Conservation (phyloP, 176 grass and related monocot species). For the Juncus effusus region DNA sequence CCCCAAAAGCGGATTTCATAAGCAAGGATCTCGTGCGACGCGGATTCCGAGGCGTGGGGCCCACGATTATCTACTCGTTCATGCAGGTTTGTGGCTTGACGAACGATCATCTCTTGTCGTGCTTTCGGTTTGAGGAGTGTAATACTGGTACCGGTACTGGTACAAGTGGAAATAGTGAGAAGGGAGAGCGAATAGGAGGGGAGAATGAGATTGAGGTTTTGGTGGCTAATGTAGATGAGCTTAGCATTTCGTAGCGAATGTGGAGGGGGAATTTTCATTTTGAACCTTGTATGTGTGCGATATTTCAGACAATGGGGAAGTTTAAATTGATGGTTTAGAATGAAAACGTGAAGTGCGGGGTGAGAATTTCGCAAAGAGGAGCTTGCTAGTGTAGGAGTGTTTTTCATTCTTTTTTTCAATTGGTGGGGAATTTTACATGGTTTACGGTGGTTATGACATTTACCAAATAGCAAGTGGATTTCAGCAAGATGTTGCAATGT, state of each 20-base stretch:
- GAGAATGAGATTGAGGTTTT: constrained; percentile 36
- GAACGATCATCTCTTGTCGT: constrained; percentile 82
- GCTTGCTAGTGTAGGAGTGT: no score
- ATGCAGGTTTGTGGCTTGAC: constrained; percentile 92
- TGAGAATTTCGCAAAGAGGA: no score
- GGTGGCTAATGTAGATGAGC: constrained; percentile 48
- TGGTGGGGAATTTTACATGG: no score
- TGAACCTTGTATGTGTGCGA: no score
- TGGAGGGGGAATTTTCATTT: not conserved
- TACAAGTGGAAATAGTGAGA: constrained; percentile 22
- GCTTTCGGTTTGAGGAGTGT: constrained; percentile 77
- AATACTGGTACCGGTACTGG: constrained; percentile 8
- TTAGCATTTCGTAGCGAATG: constrained; percentile 63
- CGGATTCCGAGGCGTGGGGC: constrained; percentile 78
- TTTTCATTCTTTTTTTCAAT: no score
- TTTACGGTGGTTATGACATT: no score
- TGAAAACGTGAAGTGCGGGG: no score
- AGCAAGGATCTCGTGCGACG: constrained; percentile 91
- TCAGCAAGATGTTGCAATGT: no score
- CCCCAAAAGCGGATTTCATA: constrained; percentile 80
- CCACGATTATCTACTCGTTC: constrained; percentile 84
- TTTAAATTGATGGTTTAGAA: no score
- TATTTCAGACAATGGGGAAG: no score
- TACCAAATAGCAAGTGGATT: no score
- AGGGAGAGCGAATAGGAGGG: constrained; percentile 3